These are phyloP conservation scores for Lentinus brumalis DNA, from an alignment of 768 basidiomycete genomes.

Conservation along the genomic window DNA sequence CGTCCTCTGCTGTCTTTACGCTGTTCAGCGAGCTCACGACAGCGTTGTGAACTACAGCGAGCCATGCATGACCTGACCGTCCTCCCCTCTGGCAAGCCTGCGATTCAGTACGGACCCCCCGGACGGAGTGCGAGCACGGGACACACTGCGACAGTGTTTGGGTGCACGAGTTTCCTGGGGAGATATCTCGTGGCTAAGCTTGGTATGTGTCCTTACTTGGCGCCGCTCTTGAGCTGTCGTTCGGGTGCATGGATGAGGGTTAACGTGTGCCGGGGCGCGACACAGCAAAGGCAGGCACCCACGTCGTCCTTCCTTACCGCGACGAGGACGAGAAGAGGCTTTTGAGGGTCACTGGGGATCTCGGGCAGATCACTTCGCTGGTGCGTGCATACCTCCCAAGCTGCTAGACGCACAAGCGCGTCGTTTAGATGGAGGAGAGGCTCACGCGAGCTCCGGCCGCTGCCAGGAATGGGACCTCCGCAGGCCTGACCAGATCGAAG, in stretches of 20 bases:
- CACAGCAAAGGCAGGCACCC: slow-evolving; percentile 85
- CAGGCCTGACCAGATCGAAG: slow-evolving; percentile 87
- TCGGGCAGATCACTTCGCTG: slow-evolving; percentile 95
- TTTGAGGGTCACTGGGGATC: slow-evolving; percentile 91
- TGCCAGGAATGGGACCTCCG: slow-evolving; percentile 93
- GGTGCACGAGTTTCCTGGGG: slow-evolving; percentile 93
- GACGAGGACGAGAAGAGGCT: slow-evolving; percentile 92
- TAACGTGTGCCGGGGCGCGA: background rate
- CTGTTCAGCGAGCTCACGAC: background rate
- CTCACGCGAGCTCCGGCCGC: slow-evolving; percentile 1
- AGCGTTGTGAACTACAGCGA: slow-evolving; percentile 47
- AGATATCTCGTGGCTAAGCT: slow-evolving; percentile 93
- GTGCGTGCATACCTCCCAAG: slow-evolving; percentile 45
- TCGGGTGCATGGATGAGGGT: background rate
- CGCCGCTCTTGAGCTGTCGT: background rate
- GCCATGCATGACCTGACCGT: slow-evolving; percentile 72
- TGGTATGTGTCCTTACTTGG: slow-evolving; percentile 45
- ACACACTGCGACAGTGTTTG: slow-evolving; percentile 95
- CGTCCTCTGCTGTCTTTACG: background rate
- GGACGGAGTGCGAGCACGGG: slow-evolving; percentile 89
- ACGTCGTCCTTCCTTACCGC: slow-evolving; percentile 93
- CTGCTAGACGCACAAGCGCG: background rate
- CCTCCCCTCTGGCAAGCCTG: slow-evolving; percentile 59
- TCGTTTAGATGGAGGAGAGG: slow-evolving; percentile 17
- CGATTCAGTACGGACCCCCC: slow-evolving; percentile 75